Base-by-base conservation (phyloP, 2,329 filamentous ascomycete species). In the Aureobasidium leucospermi region DNA sequence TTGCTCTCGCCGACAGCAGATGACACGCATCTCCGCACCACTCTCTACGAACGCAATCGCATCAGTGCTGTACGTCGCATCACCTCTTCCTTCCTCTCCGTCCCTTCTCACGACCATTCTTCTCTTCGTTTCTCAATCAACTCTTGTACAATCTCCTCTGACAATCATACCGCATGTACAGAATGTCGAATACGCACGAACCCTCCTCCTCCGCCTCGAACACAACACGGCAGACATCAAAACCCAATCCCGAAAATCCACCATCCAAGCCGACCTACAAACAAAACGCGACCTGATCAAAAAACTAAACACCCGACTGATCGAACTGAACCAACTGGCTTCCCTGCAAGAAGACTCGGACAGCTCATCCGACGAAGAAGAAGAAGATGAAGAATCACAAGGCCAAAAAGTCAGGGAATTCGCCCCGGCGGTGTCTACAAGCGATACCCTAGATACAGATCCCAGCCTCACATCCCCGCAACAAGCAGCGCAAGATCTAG, bases 101-200 rank as follows among this genome's bases (percentile, higher is more conserved):
- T 42, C 43, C 8, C 23, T 11, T 9, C 23, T 46, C 13, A 4
- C 31, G 11, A 36, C 19, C 32, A 60, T 16, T 7, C 19, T 7
- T 28, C 28, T 29, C 16, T 5, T 60, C 34, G n/a, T 4, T 23
- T 4, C 3, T 3, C 23, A 23, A 23, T 11, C 9, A 6, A 23
- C 8, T 15, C 63, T 89, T 83, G n/a, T n/a, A 28, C 47, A 11
- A n/a, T 36, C n/a, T 4, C 0, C 11, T n/a, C 3, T 23, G 23
- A 23, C 23, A 23, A 23, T 23, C 23, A 23, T 2, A 29, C 2
- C 1, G 7, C 16, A 2, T 8, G 2, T 1, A 16, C 23, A 52
- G 49, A 92, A 90, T 67, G 77, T 93, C 62, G 82, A 88, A 65
- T 84, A 88, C 69, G 88, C 89, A 19, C 83, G 85, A 42, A 80